Conservation (phyloP, 805 yeast genomes). For the Starmera caribaea region DNA sequence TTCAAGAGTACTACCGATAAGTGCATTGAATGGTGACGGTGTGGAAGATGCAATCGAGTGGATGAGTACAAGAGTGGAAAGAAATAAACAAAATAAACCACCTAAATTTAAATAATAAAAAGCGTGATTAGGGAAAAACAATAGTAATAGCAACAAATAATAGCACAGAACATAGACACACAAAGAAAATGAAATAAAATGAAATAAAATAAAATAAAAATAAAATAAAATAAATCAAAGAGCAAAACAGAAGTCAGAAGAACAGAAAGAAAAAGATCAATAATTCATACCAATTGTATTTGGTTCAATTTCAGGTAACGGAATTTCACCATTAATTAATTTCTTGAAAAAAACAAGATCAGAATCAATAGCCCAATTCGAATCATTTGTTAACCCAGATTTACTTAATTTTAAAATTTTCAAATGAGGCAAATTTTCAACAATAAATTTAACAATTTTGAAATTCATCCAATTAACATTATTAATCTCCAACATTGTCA, state of each 20-base stretch:
- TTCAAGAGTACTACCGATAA: conserved; percentile 79
- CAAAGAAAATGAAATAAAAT: neutral
- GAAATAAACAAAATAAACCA: conserved; percentile 29
- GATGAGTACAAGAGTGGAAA: conserved; percentile 62
- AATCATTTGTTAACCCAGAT: conserved; percentile 38
- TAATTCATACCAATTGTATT: conserved; percentile 18
- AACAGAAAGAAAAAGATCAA: conserved; percentile 2
- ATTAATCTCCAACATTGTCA: neutral
- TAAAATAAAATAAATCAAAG: neutral
- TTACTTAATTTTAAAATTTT: conserved; percentile 29
- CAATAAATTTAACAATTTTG: conserved; percentile 23
- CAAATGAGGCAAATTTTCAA: conserved; percentile 12
- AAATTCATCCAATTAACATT: conserved; percentile 31
- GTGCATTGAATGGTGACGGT: conserved; percentile 75
- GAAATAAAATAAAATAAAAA: neutral
- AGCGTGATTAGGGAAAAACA: too few relatives aligned
- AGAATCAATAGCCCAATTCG: conserved; percentile 32
- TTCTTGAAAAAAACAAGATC: conserved; percentile 6
- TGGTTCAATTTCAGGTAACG: conserved; percentile 4
- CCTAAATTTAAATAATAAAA: conserved; percentile 21
- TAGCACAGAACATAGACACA: neutral
- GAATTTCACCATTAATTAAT: conserved; percentile 10
- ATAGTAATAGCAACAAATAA: neutral
- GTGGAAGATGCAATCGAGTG: conserved; percentile 83
- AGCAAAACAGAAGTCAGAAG: neutral